Evolutionary conservation across 306 rosid genomes (phyloP).

Genomic region (Sechiopsis laciniata): DNA sequence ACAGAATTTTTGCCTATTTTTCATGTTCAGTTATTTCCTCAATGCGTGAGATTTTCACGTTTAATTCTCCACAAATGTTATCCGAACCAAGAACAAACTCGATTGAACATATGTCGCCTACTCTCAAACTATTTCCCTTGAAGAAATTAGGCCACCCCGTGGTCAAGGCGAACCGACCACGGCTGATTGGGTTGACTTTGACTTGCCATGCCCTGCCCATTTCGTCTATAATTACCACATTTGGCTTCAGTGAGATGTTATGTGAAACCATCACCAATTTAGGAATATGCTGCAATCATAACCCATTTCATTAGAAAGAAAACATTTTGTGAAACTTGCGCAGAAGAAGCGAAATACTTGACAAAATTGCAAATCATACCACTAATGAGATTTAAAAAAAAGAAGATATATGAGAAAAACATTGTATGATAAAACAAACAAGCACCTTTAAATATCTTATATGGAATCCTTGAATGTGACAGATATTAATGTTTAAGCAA

Average conservation of each 20-base stretch:
- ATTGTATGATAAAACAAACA: no score
- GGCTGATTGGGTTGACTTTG: not conserved
- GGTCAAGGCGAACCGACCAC: not conserved
- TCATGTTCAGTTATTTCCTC: not conserved
- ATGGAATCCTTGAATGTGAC: not conserved
- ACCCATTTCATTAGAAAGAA: conserved; percentile 2
- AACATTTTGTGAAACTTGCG: not conserved
- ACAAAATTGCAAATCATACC: not conserved
- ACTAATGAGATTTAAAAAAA: no score
- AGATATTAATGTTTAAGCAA: not conserved
- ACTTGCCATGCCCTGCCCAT: conserved; percentile 17
- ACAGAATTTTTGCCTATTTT: not conserved
- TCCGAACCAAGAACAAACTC: conserved; percentile 6
- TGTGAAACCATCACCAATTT: not conserved
- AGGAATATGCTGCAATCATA: conserved; percentile 16
- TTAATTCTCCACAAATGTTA: not conserved
- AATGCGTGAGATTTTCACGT: conserved; percentile 6
- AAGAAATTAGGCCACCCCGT: not conserved
- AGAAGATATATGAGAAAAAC: not conserved
- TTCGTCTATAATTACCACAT: not conserved
- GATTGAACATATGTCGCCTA: conserved; percentile 7
- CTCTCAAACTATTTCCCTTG: not conserved
- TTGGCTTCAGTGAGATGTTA: not conserved
- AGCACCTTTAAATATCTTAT: not conserved
- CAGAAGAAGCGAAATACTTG: not conserved